Percentiles rank a stretch among this genome's conserved stretches.
Evolutionary conservation across 805 yeast species (phyloP).

Genomic region (Ogataea polymorpha): DNA sequence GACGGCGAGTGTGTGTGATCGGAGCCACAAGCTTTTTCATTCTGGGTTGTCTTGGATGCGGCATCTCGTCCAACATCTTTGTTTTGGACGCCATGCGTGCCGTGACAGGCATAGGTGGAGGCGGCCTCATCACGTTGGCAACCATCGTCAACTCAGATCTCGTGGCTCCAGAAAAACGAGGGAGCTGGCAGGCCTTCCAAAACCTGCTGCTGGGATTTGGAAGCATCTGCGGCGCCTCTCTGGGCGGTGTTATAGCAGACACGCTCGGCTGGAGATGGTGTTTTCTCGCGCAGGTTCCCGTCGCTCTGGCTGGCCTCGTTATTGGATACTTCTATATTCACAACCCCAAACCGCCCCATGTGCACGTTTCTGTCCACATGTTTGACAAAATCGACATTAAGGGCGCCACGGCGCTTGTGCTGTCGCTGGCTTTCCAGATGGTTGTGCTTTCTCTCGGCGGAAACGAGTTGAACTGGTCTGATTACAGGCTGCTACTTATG

Average conservation of each 20-base stretch:
- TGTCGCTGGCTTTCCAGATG: constrained; percentile 14
- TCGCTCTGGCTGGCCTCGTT: constrained; percentile 39
- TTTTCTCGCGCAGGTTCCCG: constrained; percentile 46
- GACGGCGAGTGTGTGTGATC: constrained; percentile 37
- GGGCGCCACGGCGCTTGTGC: constrained; percentile 14
- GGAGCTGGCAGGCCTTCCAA: constrained; percentile 74
- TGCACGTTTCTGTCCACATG: constrained; percentile 1
- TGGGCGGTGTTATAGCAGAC: constrained; percentile 52
- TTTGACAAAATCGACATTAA: constrained; percentile 12
- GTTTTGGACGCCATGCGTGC: constrained; percentile 52
- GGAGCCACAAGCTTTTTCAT: constrained; percentile 29
- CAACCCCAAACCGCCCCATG: constrained; percentile 32
- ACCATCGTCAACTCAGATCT: constrained; percentile 72
- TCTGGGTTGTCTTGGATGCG: constrained; percentile 38
- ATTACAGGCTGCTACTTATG: constrained; percentile 6
- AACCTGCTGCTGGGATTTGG: constrained; percentile 73
- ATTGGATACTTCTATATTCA: constrained; percentile 35
- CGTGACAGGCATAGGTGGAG: constrained; percentile 85
- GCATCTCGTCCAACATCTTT: constrained; percentile 37
- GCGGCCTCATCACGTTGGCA: constrained; percentile 70
- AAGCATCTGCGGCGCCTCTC: constrained; percentile 61
- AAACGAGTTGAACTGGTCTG: constrained; percentile 15
- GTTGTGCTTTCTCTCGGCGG: constrained; percentile 16
- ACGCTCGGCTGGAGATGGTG: constrained; percentile 61
- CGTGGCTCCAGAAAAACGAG: constrained; percentile 69